phyloP scores from a whole-genome alignment of 108 stramenopile species.

The Fragilariopsis cylindrus region DNA sequence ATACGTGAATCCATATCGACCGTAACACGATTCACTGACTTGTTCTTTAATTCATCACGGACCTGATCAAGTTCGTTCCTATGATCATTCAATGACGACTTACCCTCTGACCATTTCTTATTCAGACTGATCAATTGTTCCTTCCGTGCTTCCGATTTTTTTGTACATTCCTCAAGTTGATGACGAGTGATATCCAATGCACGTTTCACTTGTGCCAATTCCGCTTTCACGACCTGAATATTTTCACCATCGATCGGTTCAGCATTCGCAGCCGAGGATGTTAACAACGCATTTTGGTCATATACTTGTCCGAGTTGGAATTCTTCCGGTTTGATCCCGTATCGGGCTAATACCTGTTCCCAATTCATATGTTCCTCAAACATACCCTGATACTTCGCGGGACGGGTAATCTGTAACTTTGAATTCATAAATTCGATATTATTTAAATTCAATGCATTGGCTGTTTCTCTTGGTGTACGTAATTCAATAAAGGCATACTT shows the following conservation, averaged over 20 bases:
- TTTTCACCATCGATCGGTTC: slow-evolving; percentile 41
- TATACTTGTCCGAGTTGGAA: slow-evolving; percentile 49
- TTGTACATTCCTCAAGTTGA: slow-evolving; percentile 41
- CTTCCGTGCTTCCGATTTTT: slow-evolving; percentile 47
- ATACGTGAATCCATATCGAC: slow-evolving; percentile 27
- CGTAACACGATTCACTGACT: slow-evolving; percentile 6
- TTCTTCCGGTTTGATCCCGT: slow-evolving; percentile 75
- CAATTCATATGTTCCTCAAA: slow-evolving; percentile 87
- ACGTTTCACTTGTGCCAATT: slow-evolving; percentile 35
- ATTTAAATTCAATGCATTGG: slow-evolving; percentile 90
- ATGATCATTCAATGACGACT: slow-evolving; percentile 30
- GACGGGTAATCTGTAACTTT: slow-evolving; percentile 81
- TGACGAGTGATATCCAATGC: slow-evolving; percentile 38
- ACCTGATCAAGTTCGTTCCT: slow-evolving; percentile 35
- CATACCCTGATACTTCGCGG: slow-evolving; percentile 87
- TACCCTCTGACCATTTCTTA: slow-evolving; percentile 49
- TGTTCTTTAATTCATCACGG: slow-evolving; percentile 28
- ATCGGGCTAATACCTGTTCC: slow-evolving; percentile 92
- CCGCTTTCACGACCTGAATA: slow-evolving; percentile 37
- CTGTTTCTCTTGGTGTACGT: slow-evolving; percentile 80
- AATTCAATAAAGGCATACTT: slow-evolving; percentile 95
- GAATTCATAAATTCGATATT: slow-evolving; percentile 92
- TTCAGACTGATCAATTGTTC: slow-evolving; percentile 42
- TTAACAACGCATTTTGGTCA: slow-evolving; percentile 31
- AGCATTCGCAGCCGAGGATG: slow-evolving; percentile 22